Conservation (phyloP, 1,284 basidiomycete species). For the Kwoniella shivajii region DNA sequence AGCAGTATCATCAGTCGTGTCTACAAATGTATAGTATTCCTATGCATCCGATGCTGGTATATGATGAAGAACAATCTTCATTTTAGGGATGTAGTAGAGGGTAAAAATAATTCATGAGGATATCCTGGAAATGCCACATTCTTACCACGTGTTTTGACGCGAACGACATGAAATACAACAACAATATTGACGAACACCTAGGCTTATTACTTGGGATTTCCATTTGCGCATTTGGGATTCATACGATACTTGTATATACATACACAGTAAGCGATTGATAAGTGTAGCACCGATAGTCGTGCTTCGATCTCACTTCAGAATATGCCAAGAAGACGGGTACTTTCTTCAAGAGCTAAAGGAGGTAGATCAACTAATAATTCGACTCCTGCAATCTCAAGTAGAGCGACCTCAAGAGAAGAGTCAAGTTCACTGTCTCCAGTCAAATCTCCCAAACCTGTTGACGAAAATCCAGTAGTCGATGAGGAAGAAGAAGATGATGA, state of each 20-base stretch:
- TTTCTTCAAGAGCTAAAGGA: background rate
- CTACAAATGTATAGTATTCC: too few species aligned
- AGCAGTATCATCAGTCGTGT: too few species aligned
- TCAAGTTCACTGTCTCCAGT: slow-evolving; percentile 18
- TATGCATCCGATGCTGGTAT: too few species aligned
- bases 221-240: too few species aligned
- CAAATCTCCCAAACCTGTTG: slow-evolving; percentile 2
- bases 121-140: too few species aligned
- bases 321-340: background rate
- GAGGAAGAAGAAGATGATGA: background rate
- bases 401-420: slow-evolving; percentile 7
- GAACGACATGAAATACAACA: background rate
- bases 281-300: background rate
- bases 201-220: background rate
- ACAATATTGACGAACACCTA: background rate
- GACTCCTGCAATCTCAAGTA: background rate
- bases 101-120: too few species aligned
- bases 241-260: too few species aligned
- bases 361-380: background rate
- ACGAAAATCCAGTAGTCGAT: too few species aligned
- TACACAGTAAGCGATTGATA: background rate
- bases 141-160: background rate
- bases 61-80: too few species aligned
- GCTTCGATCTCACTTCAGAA: background rate
- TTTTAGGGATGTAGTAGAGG: too few species aligned